Conservation (phyloP, 148 eudicot genomes). For the Bassia scoparia region DNA sequence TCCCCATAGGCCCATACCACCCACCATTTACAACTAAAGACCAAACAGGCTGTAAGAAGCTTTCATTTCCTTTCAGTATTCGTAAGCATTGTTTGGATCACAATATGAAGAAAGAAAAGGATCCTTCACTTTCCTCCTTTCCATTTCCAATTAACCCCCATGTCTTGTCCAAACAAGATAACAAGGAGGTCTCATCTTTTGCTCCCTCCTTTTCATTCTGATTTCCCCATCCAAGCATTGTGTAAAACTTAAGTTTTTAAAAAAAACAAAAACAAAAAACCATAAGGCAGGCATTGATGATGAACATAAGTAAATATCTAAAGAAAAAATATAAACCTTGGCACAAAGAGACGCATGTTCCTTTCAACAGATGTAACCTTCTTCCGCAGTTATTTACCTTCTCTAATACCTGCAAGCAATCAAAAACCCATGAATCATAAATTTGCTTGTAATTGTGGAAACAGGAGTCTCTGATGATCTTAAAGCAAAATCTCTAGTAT, state of each 20-base stretch:
- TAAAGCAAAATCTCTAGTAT: too few species aligned
- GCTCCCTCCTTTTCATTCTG: not conserved
- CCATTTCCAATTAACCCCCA: too few species aligned
- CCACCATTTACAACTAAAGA: too few species aligned
- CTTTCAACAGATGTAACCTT: constrained; percentile 73
- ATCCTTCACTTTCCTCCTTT: not conserved
- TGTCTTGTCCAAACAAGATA: not conserved
- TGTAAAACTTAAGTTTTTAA: too few species aligned
- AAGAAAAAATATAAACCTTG: too few species aligned
- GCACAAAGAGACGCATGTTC: constrained; percentile 95
- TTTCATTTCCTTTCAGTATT: not conserved
- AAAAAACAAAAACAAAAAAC: too few species aligned
- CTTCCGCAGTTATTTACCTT: constrained; percentile 81
- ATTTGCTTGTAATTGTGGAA: not conserved
- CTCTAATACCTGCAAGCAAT: constrained; percentile 54
- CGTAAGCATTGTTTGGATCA: not conserved
- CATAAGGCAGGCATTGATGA: too few species aligned
- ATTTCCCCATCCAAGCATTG: not conserved
- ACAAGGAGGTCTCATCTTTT: not conserved
- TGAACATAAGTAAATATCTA: too few species aligned
- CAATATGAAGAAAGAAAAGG: not conserved
- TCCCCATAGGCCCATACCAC: too few species aligned
- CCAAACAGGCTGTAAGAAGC: too few species aligned
- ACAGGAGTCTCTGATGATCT: too few species aligned
- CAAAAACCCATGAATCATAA: not conserved